Percentiles rank a stretch among this genome's conserved stretches.
These are phyloP conservation scores for Cutaneotrichosporon sp. DNA, from an alignment of 1,284 basidiomycete species.

Conservation along the genomic window DNA sequence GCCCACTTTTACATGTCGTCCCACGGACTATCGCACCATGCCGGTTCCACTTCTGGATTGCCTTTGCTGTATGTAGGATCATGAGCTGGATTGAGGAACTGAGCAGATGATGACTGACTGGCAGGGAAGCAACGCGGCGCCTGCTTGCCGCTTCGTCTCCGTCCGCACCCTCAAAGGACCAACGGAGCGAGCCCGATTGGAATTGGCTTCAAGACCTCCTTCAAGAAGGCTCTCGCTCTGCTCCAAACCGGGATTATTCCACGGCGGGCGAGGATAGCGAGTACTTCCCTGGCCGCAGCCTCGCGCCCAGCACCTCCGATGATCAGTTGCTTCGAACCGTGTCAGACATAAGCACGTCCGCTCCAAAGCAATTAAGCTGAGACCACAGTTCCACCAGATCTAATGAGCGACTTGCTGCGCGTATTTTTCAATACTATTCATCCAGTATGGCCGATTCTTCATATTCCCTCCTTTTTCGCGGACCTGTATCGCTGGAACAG, in stretches of 20 bases:
- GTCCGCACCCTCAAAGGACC: neutral
- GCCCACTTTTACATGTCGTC: constrained; percentile 16
- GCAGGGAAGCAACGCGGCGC: constrained; percentile 1
- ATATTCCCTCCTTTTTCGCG: constrained; percentile 15
- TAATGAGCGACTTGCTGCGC: constrained; percentile 10
- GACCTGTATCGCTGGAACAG: constrained; percentile 9
- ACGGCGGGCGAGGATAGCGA: neutral
- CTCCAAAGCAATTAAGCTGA: neutral
- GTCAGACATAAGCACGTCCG: constrained; percentile 2
- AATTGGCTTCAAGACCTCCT: constrained; percentile 17
- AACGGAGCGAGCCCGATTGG: constrained; percentile 11
- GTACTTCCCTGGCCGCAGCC: constrained; percentile 12
- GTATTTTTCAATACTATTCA: constrained; percentile 19
- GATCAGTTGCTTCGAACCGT: constrained; percentile 7
- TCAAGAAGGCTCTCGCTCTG: neutral
- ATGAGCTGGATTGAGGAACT: neutral
- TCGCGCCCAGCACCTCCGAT: constrained; percentile 1
- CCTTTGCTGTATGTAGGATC: constrained; percentile 12
- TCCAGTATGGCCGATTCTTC: constrained; percentile 20
- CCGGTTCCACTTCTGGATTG: constrained; percentile 17
- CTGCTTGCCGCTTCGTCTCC: neutral
- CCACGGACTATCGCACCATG: constrained; percentile 12
- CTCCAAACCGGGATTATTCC: neutral
- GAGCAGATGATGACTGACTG: neutral
- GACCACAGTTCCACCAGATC: constrained; percentile 6